A percentile compares a stretch with the other conserved stretches of the same genome.
Conservation (phyloP, 441 rosid genomes). For the Geranium incanum region DNA sequence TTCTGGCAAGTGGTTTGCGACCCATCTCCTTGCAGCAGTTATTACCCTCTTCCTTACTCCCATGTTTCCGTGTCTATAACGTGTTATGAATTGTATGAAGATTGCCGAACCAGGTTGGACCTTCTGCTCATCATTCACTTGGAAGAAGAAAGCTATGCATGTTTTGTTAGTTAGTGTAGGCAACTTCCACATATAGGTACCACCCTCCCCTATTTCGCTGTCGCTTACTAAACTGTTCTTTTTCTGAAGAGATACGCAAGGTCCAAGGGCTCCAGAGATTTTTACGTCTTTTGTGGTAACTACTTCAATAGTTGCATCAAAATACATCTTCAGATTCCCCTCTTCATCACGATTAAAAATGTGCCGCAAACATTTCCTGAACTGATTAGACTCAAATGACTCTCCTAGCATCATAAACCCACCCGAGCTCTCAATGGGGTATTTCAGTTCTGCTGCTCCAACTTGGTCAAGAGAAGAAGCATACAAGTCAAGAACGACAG, state of each 20-base stretch:
- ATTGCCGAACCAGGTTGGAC: slow-evolving; percentile 79
- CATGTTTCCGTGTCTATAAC: slow-evolving; percentile 58
- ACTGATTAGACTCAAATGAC: slow-evolving; percentile 63
- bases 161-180: slow-evolving; percentile 62
- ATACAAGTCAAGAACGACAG: slow-evolving; percentile 68
- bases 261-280: slow-evolving; percentile 84
- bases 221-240: slow-evolving; percentile 63
- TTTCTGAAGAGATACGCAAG: slow-evolving; percentile 59
- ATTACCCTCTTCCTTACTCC: slow-evolving; percentile 67
- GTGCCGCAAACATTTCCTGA: slow-evolving; percentile 65
- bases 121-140: slow-evolving; percentile 49
- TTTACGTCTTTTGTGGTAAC: slow-evolving; percentile 70
- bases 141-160: slow-evolving; percentile 78
- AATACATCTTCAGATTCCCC: slow-evolving; percentile 66
- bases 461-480: slow-evolving; percentile 95
- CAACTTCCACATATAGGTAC: slow-evolving; percentile 74
- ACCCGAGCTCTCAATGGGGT: slow-evolving; percentile 68
- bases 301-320: slow-evolving; percentile 76
- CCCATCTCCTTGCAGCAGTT: slow-evolving; percentile 93
- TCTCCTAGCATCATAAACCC: slow-evolving; percentile 90
- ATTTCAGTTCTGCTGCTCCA: slow-evolving; percentile 70
- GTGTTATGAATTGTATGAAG: slow-evolving; percentile 72
- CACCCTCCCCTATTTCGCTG: slow-evolving; percentile 63
- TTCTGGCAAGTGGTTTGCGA: slow-evolving; percentile 61
- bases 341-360: slow-evolving; percentile 57